phyloP scores from a whole-genome alignment of 352 stramenopile species.

The Pythium brachiatum region DNA sequence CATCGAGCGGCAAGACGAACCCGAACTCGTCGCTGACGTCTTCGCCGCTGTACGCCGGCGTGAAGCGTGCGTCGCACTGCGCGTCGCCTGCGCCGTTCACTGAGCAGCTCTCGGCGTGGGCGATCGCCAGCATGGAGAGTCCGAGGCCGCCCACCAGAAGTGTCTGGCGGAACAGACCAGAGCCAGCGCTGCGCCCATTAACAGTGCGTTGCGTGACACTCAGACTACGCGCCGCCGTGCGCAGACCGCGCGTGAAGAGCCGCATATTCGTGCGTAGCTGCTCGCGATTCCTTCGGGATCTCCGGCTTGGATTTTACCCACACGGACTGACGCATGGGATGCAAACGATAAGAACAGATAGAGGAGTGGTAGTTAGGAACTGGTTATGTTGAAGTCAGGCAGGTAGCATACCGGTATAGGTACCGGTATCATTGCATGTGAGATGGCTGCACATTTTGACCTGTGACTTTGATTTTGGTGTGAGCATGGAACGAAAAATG shows the following conservation, averaged over 20 bases:
- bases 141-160: conserved; percentile 26
- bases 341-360: conserved; percentile 4
- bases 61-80: conserved; percentile 28
- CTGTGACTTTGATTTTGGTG: background rate
- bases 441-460: conserved; percentile 1
- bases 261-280: conserved; percentile 13
- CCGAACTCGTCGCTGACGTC: conserved; percentile 22
- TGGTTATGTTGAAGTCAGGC: conserved; percentile 8
- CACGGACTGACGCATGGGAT: conserved; percentile 11
- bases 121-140: conserved; percentile 29
- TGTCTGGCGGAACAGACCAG: conserved; percentile 18
- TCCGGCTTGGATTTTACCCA: background rate
- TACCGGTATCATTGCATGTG: background rate
- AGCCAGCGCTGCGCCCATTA: background rate
- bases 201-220: background rate
- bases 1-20: conserved; percentile 24
- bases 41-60: conserved; percentile 25
- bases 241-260: conserved; percentile 13
- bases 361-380: conserved; percentile 7
- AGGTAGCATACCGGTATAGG: background rate
- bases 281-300: background rate
- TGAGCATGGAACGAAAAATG: no score
- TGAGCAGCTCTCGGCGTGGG: conserved; percentile 17
- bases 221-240: background rate
- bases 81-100: conserved; percentile 12